phyloP scores from a whole-genome alignment of 1,284 basidiomycete genomes.

The Tilletia indica region DNA sequence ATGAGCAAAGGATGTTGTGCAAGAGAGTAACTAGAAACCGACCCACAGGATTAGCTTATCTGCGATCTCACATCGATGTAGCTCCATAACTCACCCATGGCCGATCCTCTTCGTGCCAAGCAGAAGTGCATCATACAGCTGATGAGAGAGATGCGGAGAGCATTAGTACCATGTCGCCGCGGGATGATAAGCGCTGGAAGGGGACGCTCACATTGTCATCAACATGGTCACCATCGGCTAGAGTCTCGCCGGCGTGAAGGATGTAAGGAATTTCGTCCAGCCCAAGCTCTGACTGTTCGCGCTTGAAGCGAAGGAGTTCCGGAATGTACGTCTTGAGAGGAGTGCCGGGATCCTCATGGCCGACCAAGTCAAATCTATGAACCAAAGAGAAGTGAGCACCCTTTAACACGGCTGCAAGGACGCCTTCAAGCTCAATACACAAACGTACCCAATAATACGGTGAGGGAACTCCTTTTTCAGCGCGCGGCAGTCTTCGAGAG shows the following conservation, averaged over 20 bases:
- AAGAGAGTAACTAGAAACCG: slow-evolving; percentile 61
- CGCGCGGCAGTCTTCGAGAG: slow-evolving; percentile 70
- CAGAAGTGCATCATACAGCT: slow-evolving; percentile 71
- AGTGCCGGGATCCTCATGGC: slow-evolving; percentile 67
- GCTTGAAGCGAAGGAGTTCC: slow-evolving; percentile 65
- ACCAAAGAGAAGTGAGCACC: too few species aligned
- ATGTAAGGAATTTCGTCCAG: slow-evolving; percentile 70
- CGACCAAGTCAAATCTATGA: slow-evolving; percentile 69
- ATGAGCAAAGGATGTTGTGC: slow-evolving; percentile 72
- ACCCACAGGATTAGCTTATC: neutral
- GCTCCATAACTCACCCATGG: slow-evolving; percentile 60
- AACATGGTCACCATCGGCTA: slow-evolving; percentile 66
- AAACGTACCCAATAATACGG: slow-evolving; percentile 64
- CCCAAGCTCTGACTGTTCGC: slow-evolving; percentile 63
- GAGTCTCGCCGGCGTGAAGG: slow-evolving; percentile 75
- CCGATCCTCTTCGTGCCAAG: slow-evolving; percentile 75
- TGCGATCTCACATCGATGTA: neutral
- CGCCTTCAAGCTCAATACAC: neutral
- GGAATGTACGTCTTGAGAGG: slow-evolving; percentile 69
- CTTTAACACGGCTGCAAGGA: too few species aligned
- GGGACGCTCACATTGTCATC: slow-evolving; percentile 63
- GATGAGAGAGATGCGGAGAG: neutral
- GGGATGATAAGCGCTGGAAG: neutral
- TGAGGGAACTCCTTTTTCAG: slow-evolving; percentile 74
- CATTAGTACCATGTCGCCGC: too few species aligned